Percentiles rank a stretch among this genome's conserved stretches.
phyloP scores from a whole-genome alignment of 345 rosid genomes.

The Salix suchowensis region DNA sequence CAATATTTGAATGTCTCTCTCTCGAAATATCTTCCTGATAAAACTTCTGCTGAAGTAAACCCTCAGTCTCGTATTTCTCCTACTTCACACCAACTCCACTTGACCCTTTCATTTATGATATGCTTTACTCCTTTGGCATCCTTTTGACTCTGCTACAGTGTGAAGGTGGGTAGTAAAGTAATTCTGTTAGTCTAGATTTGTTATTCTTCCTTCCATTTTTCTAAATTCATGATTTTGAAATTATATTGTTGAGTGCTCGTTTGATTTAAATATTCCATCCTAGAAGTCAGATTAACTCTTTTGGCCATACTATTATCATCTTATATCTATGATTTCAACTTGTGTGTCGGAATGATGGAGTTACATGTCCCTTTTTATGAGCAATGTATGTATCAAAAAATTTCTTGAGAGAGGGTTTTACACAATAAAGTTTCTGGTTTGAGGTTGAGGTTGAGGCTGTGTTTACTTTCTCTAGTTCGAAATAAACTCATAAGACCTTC shows the following conservation, averaged over 20 bases:
- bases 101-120: neutral
- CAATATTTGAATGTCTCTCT: slow-evolving; percentile 50
- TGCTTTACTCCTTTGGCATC: neutral
- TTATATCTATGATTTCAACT: neutral
- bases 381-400: neutral
- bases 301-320: neutral
- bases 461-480: neutral
- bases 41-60: slow-evolving; percentile 55
- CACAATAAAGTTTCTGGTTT: neutral
- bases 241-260: neutral
- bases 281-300: neutral
- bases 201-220: neutral
- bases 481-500: neutral
- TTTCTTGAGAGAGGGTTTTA: neutral
- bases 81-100: slow-evolving; percentile 32
- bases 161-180: neutral
- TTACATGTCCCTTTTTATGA: neutral
- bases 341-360: neutral
- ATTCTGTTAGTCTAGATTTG: neutral
- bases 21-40: slow-evolving; percentile 42
- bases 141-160: neutral
- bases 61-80: slow-evolving; percentile 50
- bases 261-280: neutral
- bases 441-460: neutral
- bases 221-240: neutral